phyloP scores from a whole-genome alignment of 805 yeast species.

The Sugiyamaella lignohabitans region DNA sequence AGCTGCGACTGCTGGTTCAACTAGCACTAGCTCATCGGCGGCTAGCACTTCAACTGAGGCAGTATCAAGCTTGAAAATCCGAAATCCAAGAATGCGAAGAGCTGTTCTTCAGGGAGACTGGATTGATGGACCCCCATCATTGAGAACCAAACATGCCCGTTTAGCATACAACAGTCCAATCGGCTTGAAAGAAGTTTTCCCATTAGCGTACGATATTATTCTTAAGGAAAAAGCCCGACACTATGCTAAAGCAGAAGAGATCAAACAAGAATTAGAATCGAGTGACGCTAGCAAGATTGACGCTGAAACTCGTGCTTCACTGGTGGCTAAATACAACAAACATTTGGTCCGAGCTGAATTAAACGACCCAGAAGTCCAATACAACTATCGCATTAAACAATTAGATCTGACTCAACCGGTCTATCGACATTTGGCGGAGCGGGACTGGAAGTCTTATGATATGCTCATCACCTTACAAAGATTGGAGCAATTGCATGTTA shows the following conservation, averaged over 20 bases:
- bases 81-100: conserved; percentile 14
- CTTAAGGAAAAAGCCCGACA: conserved; percentile 41
- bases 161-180: conserved; percentile 57
- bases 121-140: conserved; percentile 23
- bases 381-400: conserved; percentile 44
- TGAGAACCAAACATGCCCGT: conserved; percentile 16
- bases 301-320: conserved; percentile 23
- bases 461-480: conserved; percentile 86
- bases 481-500: conserved; percentile 72
- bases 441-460: conserved; percentile 66
- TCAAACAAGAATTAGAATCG: conserved; percentile 28
- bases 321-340: conserved; percentile 18
- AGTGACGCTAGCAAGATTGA: conserved; percentile 16
- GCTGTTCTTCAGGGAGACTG: conserved; percentile 22
- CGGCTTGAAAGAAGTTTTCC: conserved; percentile 66
- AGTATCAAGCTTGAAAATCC: conserved; percentile 11
- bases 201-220: conserved; percentile 56
- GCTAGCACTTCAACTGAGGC: neutral
- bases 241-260: conserved; percentile 37
- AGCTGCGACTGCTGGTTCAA: neutral
- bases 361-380: conserved; percentile 78
- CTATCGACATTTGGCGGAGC: conserved; percentile 60
- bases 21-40: neutral
- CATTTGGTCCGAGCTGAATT: conserved; percentile 57
- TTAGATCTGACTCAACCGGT: conserved; percentile 72